Evolutionary conservation across 768 basidiomycete species (phyloP), one percentile per base, ranked within the genome.

Genomic region (Boletellus emodensis): DNA sequence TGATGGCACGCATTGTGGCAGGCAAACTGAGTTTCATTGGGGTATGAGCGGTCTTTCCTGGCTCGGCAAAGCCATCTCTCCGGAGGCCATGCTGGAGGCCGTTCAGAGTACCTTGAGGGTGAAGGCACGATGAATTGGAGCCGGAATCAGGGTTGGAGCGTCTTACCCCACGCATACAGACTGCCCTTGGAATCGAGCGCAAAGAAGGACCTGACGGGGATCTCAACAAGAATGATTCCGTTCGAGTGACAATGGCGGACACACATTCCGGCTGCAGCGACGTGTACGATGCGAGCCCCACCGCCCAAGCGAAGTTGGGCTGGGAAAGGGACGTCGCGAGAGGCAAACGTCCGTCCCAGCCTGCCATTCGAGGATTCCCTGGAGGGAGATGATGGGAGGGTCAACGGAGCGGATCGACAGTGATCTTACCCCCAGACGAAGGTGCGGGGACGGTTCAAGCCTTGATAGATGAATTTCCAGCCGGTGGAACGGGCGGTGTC

Each of bases 191-290:
- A 83, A 65, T 93, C 88, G 36, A 94, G 69, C 2, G 89, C 90
- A 60, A 92, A 86, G 67, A 92, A 94, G 30, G 85, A 89, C 90
- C 90, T 93, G 51, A 20, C 46, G n/a, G 32, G 22, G 32, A 36
- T 28, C 9, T 44, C 2, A 42, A 24, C 18, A 37, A 48, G 47
- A 26, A 42, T 26, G 24, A 52, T 40, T 44, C 41, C 28, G 22
- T 45, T 53, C 32, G 35, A 43, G 20, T 41, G 38, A 44, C 30
- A 36, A 35, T 6, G 40, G 48, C 45, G 24, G 30, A 69, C 82
- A 55, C 60, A 89, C 91, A 87, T 92, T 61, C 93, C 93, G 17
- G 89, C 85, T 0, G 91, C 88, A 36, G 81, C 78, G 37, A 94
- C 71, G 52, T 73, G 80, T 35, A 94, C 87, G 48, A 93, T 78